These are phyloP conservation scores for Calvatia gigantea DNA, from an alignment of 768 basidiomycete species.

Conservation along the genomic window DNA sequence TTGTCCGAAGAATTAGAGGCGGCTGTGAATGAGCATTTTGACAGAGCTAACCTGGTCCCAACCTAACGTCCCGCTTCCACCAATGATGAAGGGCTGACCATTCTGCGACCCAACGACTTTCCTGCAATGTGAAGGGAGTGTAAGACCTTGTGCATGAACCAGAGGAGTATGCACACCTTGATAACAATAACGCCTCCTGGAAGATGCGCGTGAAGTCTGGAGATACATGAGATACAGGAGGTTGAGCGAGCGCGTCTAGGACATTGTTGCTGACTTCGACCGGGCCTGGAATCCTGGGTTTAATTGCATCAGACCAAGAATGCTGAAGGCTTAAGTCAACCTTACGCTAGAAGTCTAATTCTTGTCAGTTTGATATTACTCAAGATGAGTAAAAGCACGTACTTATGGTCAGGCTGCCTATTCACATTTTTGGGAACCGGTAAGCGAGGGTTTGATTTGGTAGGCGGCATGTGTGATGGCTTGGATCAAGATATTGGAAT, in stretches of 20 bases:
- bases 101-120: conserved; percentile 62
- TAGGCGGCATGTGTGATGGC: neutral
- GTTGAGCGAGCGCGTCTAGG: conserved; percentile 78
- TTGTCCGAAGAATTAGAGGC: conserved; percentile 19
- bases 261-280: conserved; percentile 55
- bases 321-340: neutral
- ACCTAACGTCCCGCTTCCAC: conserved; percentile 85
- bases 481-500: neutral
- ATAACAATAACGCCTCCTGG: conserved; percentile 74
- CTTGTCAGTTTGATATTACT: neutral
- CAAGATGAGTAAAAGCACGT: neutral
- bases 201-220: conserved; percentile 79
- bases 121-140: conserved; percentile 27
- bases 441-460: neutral
- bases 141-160: neutral
- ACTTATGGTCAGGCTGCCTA: conserved; percentile 4
- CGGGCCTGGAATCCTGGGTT: conserved; percentile 47
- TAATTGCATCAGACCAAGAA: neutral
- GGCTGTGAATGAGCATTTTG: neutral
- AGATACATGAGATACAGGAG: conserved; percentile 78
- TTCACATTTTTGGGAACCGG: neutral
- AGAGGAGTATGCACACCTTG: conserved; percentile 36
- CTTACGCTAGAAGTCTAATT: conserved; percentile 9
- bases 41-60: conserved; percentile 57
- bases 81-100: conserved; percentile 80